A percentile compares a stretch with the other conserved stretches of the same genome.
Evolutionary conservation across 2,329 filamentous ascomycete genomes (phyloP).

Genomic region (Aspergillus latus): DNA sequence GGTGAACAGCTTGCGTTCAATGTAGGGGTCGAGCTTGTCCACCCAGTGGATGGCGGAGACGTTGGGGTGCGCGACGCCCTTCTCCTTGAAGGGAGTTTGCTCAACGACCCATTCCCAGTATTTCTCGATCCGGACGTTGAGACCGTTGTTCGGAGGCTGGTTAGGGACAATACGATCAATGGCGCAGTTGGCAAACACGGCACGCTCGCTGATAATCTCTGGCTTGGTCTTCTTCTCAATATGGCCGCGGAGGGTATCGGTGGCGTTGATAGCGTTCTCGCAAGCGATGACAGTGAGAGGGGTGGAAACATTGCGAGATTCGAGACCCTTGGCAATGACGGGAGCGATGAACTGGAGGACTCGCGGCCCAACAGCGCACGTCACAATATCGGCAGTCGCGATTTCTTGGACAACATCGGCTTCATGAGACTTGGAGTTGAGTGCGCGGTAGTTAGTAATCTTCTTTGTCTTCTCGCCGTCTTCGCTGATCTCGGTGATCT

Average conservation of each 20-base stretch:
- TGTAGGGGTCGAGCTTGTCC: conserved; percentile 85
- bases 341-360: conserved; percentile 96
- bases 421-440: conserved; percentile 90
- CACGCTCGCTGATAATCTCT: conserved; percentile 67
- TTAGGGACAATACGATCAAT: conserved; percentile 98
- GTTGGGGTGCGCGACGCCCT: conserved; percentile 60
- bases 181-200: conserved; percentile 93
- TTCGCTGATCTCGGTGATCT: conserved; percentile 86
- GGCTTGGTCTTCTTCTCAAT: conserved; percentile 76
- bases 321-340: conserved; percentile 91
- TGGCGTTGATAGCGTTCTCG: conserved; percentile 96
- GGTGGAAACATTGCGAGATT: conserved; percentile 63
- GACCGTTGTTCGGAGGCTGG: conserved; percentile 73
- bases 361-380: conserved; percentile 94
- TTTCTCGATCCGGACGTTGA: conserved; percentile 94
- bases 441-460: conserved; percentile 93
- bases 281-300: conserved; percentile 93
- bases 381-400: conserved; percentile 82
- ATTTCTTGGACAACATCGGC: conserved; percentile 81
- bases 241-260: conserved; percentile 77
- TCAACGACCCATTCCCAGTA: conserved; percentile 99
- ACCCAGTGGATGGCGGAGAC: conserved; percentile 94
- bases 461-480: conserved; percentile 77
- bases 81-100: conserved; percentile 73
- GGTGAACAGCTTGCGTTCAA: conserved; percentile 98